These are phyloP conservation scores for Aspergillus sp. DNA, from an alignment of 2,329 filamentous ascomycete species.

Conservation along the genomic window DNA sequence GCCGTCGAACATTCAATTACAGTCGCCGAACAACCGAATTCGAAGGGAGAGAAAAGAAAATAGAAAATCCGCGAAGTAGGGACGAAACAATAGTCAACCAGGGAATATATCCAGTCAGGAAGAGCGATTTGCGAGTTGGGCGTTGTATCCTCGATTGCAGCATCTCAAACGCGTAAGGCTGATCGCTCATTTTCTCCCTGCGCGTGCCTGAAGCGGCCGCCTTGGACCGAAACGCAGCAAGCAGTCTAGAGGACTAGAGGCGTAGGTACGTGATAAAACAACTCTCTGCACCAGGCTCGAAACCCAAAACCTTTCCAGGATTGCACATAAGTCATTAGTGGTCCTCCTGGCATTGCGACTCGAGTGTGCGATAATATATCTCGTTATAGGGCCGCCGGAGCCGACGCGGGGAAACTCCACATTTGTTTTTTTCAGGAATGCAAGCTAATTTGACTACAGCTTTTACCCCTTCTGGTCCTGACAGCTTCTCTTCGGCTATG, in stretches of 20 bases:
- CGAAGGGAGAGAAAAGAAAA: slow-evolving; percentile 10
- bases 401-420: slow-evolving; percentile 22
- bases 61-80: slow-evolving; percentile 1
- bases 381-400: slow-evolving; percentile 48
- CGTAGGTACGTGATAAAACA: slow-evolving; percentile 63
- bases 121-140: slow-evolving; percentile 23
- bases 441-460: slow-evolving; percentile 29
- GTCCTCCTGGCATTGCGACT: slow-evolving; percentile 25
- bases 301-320: slow-evolving; percentile 56
- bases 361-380: slow-evolving; percentile 4
- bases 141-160: slow-evolving; percentile 25
- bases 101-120: slow-evolving; percentile 4
- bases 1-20: slow-evolving; percentile 12
- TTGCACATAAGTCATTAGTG: slow-evolving; percentile 29
- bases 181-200: slow-evolving; percentile 17
- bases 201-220: slow-evolving; percentile 23
- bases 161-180: slow-evolving; percentile 17
- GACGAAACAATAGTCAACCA: slow-evolving; percentile 11
- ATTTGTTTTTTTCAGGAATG: slow-evolving; percentile 11
- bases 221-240: slow-evolving; percentile 24
- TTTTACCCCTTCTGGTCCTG: slow-evolving; percentile 30
- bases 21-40: slow-evolving; percentile 7
- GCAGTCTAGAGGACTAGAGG: slow-evolving; percentile 19
- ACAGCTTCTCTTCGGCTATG: slow-evolving; percentile 44
- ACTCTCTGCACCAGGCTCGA: slow-evolving; percentile 61